Evolutionary conservation across 75 land plant genomes (phyloP).

Genomic region (Cryptomeria japonica): DNA sequence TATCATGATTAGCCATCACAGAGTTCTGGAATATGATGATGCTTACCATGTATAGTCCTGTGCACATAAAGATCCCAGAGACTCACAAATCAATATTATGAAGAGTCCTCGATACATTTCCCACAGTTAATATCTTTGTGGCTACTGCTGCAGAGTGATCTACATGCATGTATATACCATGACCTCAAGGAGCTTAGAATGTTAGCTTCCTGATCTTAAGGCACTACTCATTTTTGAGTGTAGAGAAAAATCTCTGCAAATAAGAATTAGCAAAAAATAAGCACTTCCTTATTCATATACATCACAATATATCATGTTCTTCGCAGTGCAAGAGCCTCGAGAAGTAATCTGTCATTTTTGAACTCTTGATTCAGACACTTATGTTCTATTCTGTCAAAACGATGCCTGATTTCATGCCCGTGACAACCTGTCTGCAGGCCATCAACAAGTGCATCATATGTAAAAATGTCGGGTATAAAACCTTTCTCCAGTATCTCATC

Average conservation of each 20-base stretch:
- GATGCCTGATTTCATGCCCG: neutral
- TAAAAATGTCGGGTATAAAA: conserved; percentile 38
- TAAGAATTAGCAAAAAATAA: neutral
- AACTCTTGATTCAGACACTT: conserved; percentile 1
- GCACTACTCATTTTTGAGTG: neutral
- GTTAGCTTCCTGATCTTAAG: neutral
- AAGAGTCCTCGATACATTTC: neutral
- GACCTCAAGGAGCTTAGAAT: neutral
- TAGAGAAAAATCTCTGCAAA: neutral
- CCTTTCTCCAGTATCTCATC: conserved; percentile 30
- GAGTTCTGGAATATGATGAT: neutral
- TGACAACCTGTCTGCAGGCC: conserved; percentile 9
- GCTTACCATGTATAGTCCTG: neutral
- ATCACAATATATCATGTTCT: neutral
- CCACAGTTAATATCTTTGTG: neutral
- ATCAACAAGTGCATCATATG: conserved; percentile 37
- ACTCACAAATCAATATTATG: neutral
- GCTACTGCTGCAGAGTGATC: neutral
- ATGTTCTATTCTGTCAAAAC: neutral
- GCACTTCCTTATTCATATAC: neutral
- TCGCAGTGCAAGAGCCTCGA: conserved; percentile 9
- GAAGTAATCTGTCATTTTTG: neutral
- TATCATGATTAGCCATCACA: neutral
- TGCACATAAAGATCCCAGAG: neutral
- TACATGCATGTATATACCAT: neutral